Percentiles rank a stretch among this genome's conserved stretches.
Evolutionary conservation across 2,329 filamentous ascomycete genomes (phyloP).

Genomic region (Pestalotiopsis sp.): DNA sequence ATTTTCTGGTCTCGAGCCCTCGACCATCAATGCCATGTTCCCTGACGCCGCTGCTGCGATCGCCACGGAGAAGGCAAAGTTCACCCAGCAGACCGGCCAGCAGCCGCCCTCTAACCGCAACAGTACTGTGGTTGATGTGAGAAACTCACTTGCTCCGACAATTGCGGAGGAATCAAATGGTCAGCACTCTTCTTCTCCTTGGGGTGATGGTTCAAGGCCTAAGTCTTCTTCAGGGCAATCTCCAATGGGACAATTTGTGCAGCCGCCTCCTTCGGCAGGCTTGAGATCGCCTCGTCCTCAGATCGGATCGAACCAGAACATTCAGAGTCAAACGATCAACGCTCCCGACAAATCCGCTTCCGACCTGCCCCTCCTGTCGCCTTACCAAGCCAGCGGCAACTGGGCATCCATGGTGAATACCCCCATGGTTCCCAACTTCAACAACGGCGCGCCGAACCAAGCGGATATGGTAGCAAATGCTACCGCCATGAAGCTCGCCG

Average conservation of each 20-base stretch:
- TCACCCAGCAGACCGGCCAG: constrained; percentile 91
- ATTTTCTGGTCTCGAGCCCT: constrained; percentile 90
- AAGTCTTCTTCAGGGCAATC: constrained; percentile 80
- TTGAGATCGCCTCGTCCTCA: constrained; percentile 79
- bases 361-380: constrained; percentile 86
- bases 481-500: constrained; percentile 97
- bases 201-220: constrained; percentile 69
- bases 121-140: constrained; percentile 78
- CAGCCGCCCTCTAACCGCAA: constrained; percentile 91
- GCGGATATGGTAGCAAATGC: constrained; percentile 99
- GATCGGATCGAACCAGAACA: constrained; percentile 66
- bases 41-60: constrained; percentile 98
- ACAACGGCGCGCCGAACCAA: constrained; percentile 66
- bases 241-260: constrained; percentile 93
- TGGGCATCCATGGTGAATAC: constrained; percentile 99
- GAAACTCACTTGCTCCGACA: constrained; percentile 73
- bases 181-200: constrained; percentile 77
- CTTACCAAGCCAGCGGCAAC: constrained; percentile 81
- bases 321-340: constrained; percentile 83
- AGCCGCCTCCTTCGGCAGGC: constrained; percentile 74
- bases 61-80: constrained; percentile 96
- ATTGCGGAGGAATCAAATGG: constrained; percentile 70
- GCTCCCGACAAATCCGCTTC: constrained; percentile 67
- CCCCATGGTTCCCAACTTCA: constrained; percentile 89
- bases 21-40: constrained; percentile 98